These are phyloP conservation scores for Lophium mytilinum DNA, from an alignment of 495 filamentous ascomycete species.

Conservation along the genomic window DNA sequence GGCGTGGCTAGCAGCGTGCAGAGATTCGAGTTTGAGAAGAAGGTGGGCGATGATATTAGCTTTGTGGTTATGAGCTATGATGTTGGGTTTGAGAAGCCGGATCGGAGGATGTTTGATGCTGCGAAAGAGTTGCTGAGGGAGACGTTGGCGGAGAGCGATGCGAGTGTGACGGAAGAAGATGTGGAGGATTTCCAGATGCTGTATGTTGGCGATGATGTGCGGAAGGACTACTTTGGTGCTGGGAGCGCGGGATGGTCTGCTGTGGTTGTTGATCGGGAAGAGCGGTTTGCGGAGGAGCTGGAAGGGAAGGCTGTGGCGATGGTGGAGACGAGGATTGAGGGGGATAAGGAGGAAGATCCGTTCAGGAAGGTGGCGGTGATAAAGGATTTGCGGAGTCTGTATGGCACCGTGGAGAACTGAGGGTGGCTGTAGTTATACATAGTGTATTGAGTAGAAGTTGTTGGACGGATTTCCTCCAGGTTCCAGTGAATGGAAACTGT, in stretches of 20 bases:
- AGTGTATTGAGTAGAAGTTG: too few relatives aligned
- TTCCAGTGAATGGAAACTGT: too few relatives aligned
- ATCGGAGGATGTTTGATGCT: constrained; percentile 53
- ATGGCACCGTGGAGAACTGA: too few relatives aligned
- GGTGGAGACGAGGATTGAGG: neutral
- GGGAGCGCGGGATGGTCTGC: constrained; percentile 55
- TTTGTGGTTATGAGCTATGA: constrained; percentile 68
- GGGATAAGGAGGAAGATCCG: neutral
- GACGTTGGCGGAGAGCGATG: constrained; percentile 3
- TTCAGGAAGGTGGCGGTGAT: constrained; percentile 4
- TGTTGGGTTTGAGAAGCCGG: constrained; percentile 61
- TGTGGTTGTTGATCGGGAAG: constrained; percentile 41
- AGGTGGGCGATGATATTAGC: constrained; percentile 45
- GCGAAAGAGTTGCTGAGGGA: constrained; percentile 37
- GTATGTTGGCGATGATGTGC: constrained; percentile 60
- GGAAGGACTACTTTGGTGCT: constrained; percentile 57
- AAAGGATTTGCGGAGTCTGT: constrained; percentile 6
- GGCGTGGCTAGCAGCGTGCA: neutral
- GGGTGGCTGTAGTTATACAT: too few relatives aligned
- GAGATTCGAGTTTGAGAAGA: neutral
- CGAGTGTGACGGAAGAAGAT: neutral
- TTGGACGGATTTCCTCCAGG: too few relatives aligned
- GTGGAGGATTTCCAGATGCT: constrained; percentile 41
- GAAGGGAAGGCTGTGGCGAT: too few relatives aligned
- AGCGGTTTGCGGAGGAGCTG: neutral